These are phyloP conservation scores for Aspergillus conjunctus DNA, from an alignment of 495 filamentous ascomycete species.

Conservation along the genomic window DNA sequence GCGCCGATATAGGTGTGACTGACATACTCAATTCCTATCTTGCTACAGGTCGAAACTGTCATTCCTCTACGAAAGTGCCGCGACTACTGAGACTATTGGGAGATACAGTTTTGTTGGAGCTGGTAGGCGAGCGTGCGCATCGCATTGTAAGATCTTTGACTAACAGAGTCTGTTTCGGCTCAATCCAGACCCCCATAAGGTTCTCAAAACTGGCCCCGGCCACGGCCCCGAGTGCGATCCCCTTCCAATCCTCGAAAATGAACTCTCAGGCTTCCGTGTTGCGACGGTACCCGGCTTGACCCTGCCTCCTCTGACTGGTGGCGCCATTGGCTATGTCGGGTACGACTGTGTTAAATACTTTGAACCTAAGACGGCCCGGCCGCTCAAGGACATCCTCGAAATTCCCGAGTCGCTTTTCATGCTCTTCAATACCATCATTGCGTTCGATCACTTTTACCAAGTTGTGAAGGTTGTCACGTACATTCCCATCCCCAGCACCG, in stretches of 20 bases:
- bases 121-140: slow-evolving; percentile 49
- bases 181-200: slow-evolving; percentile 70
- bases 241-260: slow-evolving; percentile 74
- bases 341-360: slow-evolving; percentile 98
- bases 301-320: slow-evolving; percentile 83
- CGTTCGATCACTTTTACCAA: slow-evolving; percentile 93
- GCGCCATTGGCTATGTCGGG: slow-evolving; percentile 93
- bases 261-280: slow-evolving; percentile 75
- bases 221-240: slow-evolving; percentile 84
- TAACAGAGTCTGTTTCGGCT: slow-evolving; percentile 15
- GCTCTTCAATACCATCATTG: slow-evolving; percentile 94
- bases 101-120: slow-evolving; percentile 94
- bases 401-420: slow-evolving; percentile 96
- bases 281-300: slow-evolving; percentile 75
- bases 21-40: slow-evolving; percentile 8
- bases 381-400: slow-evolving; percentile 81
- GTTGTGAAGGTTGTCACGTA: slow-evolving; percentile 92
- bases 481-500: slow-evolving; percentile 55
- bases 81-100: slow-evolving; percentile 85
- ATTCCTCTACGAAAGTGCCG: slow-evolving; percentile 93
- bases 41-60: slow-evolving; percentile 47
- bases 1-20: slow-evolving; percentile 16
- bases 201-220: slow-evolving; percentile 83
- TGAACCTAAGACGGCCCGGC: slow-evolving; percentile 85
- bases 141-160: slow-evolving; percentile 10